Conservation (phyloP, 208 protist species). For the Leishmania tropica region DNA sequence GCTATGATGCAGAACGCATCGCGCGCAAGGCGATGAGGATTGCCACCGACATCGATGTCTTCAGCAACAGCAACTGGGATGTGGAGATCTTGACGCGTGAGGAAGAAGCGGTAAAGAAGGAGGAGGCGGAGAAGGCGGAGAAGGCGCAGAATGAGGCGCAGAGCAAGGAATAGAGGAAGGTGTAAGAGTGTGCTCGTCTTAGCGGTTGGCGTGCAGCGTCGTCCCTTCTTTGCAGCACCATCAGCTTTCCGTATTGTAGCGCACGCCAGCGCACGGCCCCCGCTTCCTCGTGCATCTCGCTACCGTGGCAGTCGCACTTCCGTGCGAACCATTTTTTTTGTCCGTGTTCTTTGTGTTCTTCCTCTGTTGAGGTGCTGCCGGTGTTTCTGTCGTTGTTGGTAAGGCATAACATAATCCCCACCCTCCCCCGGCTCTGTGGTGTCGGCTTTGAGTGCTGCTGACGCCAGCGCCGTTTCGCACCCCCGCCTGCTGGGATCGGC, state of each 20-base stretch:
- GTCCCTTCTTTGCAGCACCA: neutral
- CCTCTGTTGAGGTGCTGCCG: neutral
- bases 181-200: neutral
- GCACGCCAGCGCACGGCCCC: neutral
- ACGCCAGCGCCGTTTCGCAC: neutral
- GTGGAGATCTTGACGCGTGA: conserved; percentile 75
- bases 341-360: neutral
- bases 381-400: neutral
- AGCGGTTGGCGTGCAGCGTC: neutral
- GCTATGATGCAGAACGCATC: conserved; percentile 89
- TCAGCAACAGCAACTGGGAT: conserved; percentile 96
- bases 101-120: conserved; percentile 32
- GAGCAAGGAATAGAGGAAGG: conserved; percentile 7
- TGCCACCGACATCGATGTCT: conserved; percentile 96
- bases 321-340: neutral
- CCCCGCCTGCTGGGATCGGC: neutral
- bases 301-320: too few relatives aligned
- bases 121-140: conserved; percentile 26
- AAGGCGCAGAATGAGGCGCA: conserved; percentile 6
- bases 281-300: neutral
- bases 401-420: neutral
- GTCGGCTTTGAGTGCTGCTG: neutral
- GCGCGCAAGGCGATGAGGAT: conserved; percentile 95
- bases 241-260: neutral
- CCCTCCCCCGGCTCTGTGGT: neutral